phyloP scores from a whole-genome alignment of 805 yeast species.

The Cyberlindnera mycetangii region DNA sequence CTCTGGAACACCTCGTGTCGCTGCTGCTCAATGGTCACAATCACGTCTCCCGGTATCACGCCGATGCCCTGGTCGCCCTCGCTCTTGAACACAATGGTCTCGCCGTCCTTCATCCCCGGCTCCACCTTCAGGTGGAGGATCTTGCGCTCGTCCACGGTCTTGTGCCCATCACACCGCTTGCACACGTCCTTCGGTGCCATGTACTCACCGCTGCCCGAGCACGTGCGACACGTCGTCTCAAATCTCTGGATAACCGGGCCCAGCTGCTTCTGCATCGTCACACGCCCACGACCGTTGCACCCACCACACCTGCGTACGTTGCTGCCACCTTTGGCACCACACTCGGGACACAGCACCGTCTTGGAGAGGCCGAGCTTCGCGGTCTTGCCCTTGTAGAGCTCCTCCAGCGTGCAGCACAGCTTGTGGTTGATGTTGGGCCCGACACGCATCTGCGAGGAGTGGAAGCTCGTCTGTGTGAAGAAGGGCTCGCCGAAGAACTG shows the following conservation, averaged over 20 bases:
- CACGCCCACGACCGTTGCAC: conserved; percentile 44
- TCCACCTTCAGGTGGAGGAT: conserved; percentile 50
- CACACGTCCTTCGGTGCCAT: conserved; percentile 35
- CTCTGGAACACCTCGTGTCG: conserved; percentile 37
- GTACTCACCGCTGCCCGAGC: conserved; percentile 40
- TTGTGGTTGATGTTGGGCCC: conserved; percentile 59
- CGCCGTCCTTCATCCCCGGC: conserved; percentile 55
- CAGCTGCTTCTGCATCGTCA: conserved; percentile 37
- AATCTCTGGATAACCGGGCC: conserved; percentile 44
- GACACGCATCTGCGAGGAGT: conserved; percentile 22
- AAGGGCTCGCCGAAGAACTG: conserved; percentile 32
- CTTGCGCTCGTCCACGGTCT: conserved; percentile 45
- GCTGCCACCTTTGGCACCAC: conserved; percentile 52
- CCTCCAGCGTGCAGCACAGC: conserved; percentile 49
- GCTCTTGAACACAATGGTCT: conserved; percentile 49
- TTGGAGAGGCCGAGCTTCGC: conserved; percentile 53
- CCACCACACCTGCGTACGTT: conserved; percentile 30
- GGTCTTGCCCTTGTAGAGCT: conserved; percentile 55
- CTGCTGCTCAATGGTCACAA: conserved; percentile 47
- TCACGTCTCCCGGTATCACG: conserved; percentile 64
- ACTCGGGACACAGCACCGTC: conserved; percentile 44
- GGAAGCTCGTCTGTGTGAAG: conserved; percentile 15
- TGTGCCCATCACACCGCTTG: conserved; percentile 42
- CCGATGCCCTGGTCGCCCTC: conserved; percentile 64
- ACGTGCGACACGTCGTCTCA: conserved; percentile 43